These are phyloP conservation scores for Cladosporium velox DNA, from an alignment of 2,329 filamentous ascomycete species.

Conservation along the genomic window DNA sequence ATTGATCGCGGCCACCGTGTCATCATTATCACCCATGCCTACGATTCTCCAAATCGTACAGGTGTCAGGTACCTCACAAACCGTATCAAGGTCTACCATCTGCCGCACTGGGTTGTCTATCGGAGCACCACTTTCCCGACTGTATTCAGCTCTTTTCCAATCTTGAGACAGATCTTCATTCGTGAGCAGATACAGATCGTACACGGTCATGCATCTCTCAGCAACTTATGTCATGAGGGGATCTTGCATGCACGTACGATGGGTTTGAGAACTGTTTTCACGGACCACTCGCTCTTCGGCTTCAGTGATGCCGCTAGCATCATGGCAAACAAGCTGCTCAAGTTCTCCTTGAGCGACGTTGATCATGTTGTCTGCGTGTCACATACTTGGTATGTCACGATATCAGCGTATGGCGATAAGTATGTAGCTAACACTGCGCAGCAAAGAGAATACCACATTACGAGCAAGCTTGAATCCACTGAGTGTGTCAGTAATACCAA, in stretches of 20 bases:
- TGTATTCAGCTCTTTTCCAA: slow-evolving; percentile 96
- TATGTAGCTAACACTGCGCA: slow-evolving; percentile 44
- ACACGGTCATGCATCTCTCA: slow-evolving; percentile 93
- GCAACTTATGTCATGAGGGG: slow-evolving; percentile 89
- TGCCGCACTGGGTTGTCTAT: slow-evolving; percentile 95
- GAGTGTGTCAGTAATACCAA: slow-evolving; percentile 97
- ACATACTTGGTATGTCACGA: slow-evolving; percentile 77
- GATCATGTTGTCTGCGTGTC: slow-evolving; percentile 98
- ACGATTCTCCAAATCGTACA: slow-evolving; percentile 63
- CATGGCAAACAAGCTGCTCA: slow-evolving; percentile 92
- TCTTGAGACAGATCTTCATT: slow-evolving; percentile 95
- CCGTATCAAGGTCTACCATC: slow-evolving; percentile 96
- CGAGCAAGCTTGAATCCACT: slow-evolving; percentile 90
- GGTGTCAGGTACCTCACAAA: slow-evolving; percentile 96
- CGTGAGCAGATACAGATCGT: slow-evolving; percentile 95
- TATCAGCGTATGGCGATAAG: background rate
- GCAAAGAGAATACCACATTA: slow-evolving; percentile 97
- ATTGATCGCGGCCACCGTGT: slow-evolving; percentile 98
- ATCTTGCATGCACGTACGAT: slow-evolving; percentile 94
- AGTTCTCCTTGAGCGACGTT: slow-evolving; percentile 93
- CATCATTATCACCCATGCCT: slow-evolving; percentile 94
- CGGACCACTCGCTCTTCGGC: slow-evolving; percentile 94
- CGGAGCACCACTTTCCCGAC: slow-evolving; percentile 92
- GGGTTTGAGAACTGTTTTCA: slow-evolving; percentile 94
- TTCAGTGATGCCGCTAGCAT: slow-evolving; percentile 97